These are phyloP conservation scores for Paracoccidioides lutzii DNA, from an alignment of 2,329 filamentous ascomycete genomes.

Conservation along the genomic window DNA sequence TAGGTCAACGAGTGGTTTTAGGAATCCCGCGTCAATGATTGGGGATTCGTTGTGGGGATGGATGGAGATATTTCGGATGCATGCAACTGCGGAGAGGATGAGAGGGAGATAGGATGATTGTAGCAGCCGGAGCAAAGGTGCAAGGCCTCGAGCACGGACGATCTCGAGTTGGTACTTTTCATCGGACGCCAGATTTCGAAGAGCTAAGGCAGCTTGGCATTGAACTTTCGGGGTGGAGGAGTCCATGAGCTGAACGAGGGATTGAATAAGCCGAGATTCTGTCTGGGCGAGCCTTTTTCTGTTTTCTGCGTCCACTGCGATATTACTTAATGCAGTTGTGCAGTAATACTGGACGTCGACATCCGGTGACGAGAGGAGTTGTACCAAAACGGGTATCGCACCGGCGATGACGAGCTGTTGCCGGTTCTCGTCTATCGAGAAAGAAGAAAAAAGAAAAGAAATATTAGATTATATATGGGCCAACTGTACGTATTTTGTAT, in stretches of 20 bases:
- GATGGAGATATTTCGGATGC: conserved; percentile 97
- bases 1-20: conserved; percentile 85
- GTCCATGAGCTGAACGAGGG: conserved; percentile 90
- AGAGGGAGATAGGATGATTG: conserved; percentile 93
- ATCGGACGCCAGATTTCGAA: conserved; percentile 90
- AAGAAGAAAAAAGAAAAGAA: conserved; percentile 12
- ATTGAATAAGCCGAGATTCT: conserved; percentile 83
- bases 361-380: conserved; percentile 81
- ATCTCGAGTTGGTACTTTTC: conserved; percentile 99
- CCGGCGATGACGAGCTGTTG: conserved; percentile 95
- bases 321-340: conserved; percentile 95
- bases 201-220: conserved; percentile 86
- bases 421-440: conserved; percentile 70
- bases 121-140: conserved; percentile 72
- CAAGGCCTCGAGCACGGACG: conserved; percentile 73
- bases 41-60: conserved; percentile 95
- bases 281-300: conserved; percentile 81
- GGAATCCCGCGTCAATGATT: conserved; percentile 93
- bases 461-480: background rate
- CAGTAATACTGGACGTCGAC: conserved; percentile 99
- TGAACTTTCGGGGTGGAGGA: conserved; percentile 95
- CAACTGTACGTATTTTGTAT: background rate
- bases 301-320: conserved; percentile 86
- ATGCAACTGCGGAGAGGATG: conserved; percentile 91
- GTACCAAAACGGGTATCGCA: conserved; percentile 93